phyloP scores from a whole-genome alignment of 371 early-diverging fungal species.

The Rhizomucor miehei region DNA sequence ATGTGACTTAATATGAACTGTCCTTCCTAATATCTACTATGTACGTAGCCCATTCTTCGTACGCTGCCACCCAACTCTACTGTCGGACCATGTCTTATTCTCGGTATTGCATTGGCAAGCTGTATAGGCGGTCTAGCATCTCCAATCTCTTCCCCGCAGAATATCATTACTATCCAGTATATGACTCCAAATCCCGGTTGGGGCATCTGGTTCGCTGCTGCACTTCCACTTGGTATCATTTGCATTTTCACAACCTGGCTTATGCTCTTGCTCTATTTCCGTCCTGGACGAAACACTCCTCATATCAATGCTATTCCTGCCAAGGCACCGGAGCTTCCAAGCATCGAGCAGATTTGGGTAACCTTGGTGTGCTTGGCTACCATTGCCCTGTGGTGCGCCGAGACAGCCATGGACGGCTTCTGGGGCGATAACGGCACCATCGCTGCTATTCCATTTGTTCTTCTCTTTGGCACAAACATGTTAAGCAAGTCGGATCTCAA shows the following conservation, averaged over 20 bases:
- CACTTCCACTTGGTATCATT: conserved; percentile 70
- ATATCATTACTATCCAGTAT: conserved; percentile 79
- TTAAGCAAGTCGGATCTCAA: conserved; percentile 93
- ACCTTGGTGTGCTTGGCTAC: conserved; percentile 56
- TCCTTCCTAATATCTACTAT: background rate
- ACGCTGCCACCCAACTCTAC: conserved; percentile 58
- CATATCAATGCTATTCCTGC: conserved; percentile 33
- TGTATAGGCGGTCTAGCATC: conserved; percentile 95
- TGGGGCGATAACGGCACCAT: conserved; percentile 93
- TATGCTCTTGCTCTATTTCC: conserved; percentile 66
- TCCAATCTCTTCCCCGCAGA: conserved; percentile 94
- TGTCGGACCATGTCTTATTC: conserved; percentile 67
- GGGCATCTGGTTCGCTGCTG: conserved; percentile 79
- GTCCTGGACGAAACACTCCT: conserved; percentile 44
- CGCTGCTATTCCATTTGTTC: conserved; percentile 84
- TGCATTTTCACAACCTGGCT: conserved; percentile 76
- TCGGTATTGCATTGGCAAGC: conserved; percentile 94
- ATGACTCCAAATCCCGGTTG: conserved; percentile 86
- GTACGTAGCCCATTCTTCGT: conserved; percentile 58
- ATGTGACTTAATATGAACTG: too few relatives aligned
- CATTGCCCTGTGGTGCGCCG: conserved; percentile 88
- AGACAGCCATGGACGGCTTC: conserved; percentile 57
- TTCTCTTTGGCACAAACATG: conserved; percentile 87
- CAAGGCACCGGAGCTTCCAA: conserved; percentile 28
- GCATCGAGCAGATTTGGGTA: conserved; percentile 52